These are phyloP conservation scores for Sarcomyxa edulis DNA, from an alignment of 768 basidiomycete genomes.

Conservation along the genomic window DNA sequence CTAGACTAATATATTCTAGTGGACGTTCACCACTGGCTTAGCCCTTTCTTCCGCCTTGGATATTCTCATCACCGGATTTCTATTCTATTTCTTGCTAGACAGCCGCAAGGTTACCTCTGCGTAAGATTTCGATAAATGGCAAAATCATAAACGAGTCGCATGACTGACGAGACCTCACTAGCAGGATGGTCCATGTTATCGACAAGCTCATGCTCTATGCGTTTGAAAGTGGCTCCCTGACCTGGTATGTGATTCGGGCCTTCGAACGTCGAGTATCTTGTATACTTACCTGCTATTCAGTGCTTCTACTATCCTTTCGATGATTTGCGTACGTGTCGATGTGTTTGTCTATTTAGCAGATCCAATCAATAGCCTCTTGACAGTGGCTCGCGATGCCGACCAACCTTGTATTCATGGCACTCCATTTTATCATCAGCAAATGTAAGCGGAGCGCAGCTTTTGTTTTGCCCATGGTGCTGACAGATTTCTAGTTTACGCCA, in stretches of 20 bases:
- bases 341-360: constrained; percentile 3
- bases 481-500: constrained; percentile 20
- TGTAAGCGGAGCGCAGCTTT: constrained; percentile 15
- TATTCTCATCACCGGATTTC: constrained; percentile 28
- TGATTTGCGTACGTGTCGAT: constrained; percentile 27
- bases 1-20: constrained; percentile 26
- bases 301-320: constrained; percentile 29
- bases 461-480: background rate
- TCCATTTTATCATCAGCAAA: constrained; percentile 38
- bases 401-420: constrained; percentile 34
- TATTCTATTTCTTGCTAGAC: constrained; percentile 28
- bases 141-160: background rate
- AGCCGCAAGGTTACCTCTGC: constrained; percentile 23
- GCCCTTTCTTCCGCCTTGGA: constrained; percentile 36
- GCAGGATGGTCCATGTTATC: constrained; percentile 30
- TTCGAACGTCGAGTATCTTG: background rate
- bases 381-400: constrained; percentile 27
- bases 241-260: constrained; percentile 22
- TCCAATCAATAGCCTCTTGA: background rate
- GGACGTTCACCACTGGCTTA: constrained; percentile 39
- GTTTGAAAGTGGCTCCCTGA: constrained; percentile 35
- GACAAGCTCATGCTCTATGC: constrained; percentile 31
- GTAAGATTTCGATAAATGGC: constrained; percentile 15
- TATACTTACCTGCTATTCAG: constrained; percentile 17
- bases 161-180: background rate